These are phyloP conservation scores for Schizosaccharomyces versatilis DNA, from an alignment of 1,139 yeast genomes.

Conservation along the genomic window DNA sequence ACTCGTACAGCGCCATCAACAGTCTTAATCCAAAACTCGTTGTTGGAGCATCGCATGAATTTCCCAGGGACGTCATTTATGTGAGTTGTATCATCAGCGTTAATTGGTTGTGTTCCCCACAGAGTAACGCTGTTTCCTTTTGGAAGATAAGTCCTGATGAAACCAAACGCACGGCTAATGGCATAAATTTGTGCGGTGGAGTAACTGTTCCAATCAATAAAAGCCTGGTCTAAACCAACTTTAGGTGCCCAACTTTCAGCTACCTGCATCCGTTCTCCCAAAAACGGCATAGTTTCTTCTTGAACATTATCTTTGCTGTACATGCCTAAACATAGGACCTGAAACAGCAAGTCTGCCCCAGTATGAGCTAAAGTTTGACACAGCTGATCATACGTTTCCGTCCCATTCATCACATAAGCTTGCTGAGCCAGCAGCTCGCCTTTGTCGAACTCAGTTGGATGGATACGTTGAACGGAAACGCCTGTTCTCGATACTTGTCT, in stretches of 20 bases:
- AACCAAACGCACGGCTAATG: neutral
- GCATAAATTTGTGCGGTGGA: neutral
- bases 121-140: neutral
- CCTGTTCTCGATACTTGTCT: constrained; percentile 48
- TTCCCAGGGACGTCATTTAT: neutral
- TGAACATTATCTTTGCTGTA: neutral
- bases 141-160: neutral
- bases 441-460: constrained; percentile 64
- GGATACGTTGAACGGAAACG: constrained; percentile 71
- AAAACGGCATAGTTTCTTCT: too few relatives aligned
- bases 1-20: neutral
- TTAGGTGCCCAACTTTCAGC: neutral
- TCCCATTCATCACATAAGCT: constrained; percentile 12
- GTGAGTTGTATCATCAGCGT: too few relatives aligned
- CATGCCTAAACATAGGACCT: constrained; percentile 3
- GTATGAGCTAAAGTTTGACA: constrained; percentile 10
- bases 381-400: constrained; percentile 9
- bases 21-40: neutral
- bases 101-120: too few relatives aligned
- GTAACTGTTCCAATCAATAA: neutral
- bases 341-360: constrained; percentile 12
- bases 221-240: neutral
- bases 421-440: constrained; percentile 43
- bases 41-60: neutral
- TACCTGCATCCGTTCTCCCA: neutral